Conservation (phyloP, 2,329 filamentous ascomycete genomes). For the Capronia epimyces region DNA sequence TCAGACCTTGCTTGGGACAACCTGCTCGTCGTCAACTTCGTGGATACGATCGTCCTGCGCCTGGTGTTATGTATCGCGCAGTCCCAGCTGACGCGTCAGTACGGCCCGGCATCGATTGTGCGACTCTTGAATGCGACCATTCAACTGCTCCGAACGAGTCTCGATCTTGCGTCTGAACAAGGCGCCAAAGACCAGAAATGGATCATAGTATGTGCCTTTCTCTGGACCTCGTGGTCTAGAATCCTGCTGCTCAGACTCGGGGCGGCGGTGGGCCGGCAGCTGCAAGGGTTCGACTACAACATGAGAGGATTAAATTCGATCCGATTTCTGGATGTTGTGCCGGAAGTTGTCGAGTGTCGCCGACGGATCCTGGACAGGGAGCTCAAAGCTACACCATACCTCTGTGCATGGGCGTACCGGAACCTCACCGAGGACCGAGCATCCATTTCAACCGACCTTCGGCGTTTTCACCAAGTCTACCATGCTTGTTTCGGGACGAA, state of each 20-base stretch:
- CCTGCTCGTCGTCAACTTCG: conserved; percentile 3
- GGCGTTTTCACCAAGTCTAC: conserved; percentile 1
- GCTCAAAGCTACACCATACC: conserved; percentile 7
- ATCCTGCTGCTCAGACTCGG: conserved; percentile 41
- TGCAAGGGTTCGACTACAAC: conserved; percentile 60
- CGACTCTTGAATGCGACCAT: conserved; percentile 6
- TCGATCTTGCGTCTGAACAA: background rate
- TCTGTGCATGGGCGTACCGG: conserved; percentile 13
- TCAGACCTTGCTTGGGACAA: background rate
- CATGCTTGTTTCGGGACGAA: conserved; percentile 3
- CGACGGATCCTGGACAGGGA: background rate
- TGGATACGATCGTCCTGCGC: conserved; percentile 4
- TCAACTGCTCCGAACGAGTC: background rate
- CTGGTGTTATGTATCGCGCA: conserved; percentile 4
- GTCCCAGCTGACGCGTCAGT: background rate
- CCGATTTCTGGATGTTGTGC: conserved; percentile 1
- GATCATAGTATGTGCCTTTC: conserved; percentile 5
- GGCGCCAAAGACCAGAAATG: background rate
- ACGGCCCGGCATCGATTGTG: background rate
- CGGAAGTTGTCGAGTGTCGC: conserved; percentile 10
- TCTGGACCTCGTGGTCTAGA: conserved; percentile 7
- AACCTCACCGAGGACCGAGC: conserved; percentile 11
- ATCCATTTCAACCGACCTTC: conserved; percentile 7
- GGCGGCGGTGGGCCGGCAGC: conserved; percentile 73
- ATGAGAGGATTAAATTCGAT: conserved; percentile 1